Conservation (phyloP, 768 basidiomycete species). For the Dioszegia crocea region DNA sequence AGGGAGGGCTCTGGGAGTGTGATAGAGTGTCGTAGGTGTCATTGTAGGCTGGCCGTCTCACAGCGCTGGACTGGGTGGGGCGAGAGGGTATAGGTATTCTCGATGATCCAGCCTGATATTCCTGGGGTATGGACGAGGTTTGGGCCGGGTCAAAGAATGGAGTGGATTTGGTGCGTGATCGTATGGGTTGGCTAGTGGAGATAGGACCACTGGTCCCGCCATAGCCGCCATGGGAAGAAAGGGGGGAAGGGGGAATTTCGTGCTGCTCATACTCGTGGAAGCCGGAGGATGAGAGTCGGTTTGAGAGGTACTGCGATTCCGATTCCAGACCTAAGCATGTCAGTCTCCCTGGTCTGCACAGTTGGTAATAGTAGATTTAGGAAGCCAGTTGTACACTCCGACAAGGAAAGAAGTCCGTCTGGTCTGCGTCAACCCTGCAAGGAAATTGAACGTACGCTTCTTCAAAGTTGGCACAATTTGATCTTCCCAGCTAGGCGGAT, state of each 20-base stretch:
- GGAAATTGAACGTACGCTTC: slow-evolving; percentile 20
- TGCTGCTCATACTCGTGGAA: slow-evolving; percentile 2
- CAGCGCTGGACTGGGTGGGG: not conserved
- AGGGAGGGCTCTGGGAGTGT: not conserved
- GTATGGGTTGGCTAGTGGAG: not conserved
- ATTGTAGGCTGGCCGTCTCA: not conserved
- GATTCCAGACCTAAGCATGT: slow-evolving; percentile 28
- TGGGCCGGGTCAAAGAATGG: not conserved
- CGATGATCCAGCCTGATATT: not conserved
- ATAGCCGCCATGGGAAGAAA: not conserved
- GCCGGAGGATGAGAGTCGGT: slow-evolving; percentile 22
- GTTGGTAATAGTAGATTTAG: no score
- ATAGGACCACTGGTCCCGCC: not conserved
- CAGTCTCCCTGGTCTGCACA: no score
- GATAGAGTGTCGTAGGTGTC: not conserved
- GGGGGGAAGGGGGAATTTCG: not conserved
- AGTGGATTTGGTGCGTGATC: slow-evolving; percentile 2
- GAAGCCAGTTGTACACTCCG: no score
- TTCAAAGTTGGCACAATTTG: slow-evolving; percentile 33
- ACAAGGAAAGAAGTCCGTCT: not conserved
- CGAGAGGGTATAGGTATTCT: slow-evolving; percentile 5
- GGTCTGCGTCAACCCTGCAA: not conserved
- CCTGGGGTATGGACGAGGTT: not conserved
- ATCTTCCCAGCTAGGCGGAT: slow-evolving; percentile 23
- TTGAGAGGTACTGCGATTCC: slow-evolving; percentile 29